Conservation (phyloP, 106 monocot species). For the Acanthochlamys bracteata region DNA sequence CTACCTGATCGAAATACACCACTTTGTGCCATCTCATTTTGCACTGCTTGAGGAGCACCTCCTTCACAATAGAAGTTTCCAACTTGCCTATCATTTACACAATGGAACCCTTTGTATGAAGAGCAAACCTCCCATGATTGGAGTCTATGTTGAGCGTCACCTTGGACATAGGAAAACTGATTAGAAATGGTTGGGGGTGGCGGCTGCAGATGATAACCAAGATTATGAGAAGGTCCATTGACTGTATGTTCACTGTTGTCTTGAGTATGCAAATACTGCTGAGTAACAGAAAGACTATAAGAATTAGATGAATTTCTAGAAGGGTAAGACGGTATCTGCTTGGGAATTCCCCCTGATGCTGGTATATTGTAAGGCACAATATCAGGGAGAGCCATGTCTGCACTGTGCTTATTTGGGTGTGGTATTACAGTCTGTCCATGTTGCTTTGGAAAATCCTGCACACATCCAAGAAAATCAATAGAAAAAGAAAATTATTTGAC, state of each 20-base stretch:
- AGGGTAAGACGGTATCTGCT: slow-evolving; percentile 26
- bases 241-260: slow-evolving; percentile 21
- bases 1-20: slow-evolving; percentile 31
- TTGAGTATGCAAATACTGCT: slow-evolving; percentile 20
- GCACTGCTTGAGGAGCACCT: slow-evolving; percentile 21
- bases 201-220: slow-evolving; percentile 52
- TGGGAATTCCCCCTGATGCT: slow-evolving; percentile 33
- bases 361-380: slow-evolving; percentile 23
- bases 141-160: slow-evolving; percentile 35
- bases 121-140: slow-evolving; percentile 31
- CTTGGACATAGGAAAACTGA: slow-evolving; percentile 66
- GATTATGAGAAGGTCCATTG: slow-evolving; percentile 21
- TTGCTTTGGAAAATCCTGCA: slow-evolving; percentile 45
- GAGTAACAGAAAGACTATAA: slow-evolving; percentile 19
- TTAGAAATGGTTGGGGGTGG: slow-evolving; percentile 58
- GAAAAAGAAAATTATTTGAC: neutral
- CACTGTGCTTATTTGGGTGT: slow-evolving; percentile 16
- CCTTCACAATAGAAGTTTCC: slow-evolving; percentile 27
- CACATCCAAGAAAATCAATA: neutral
- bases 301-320: slow-evolving; percentile 32
- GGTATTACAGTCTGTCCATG: slow-evolving; percentile 13
- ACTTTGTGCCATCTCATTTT: slow-evolving; percentile 36
- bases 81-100: slow-evolving; percentile 23
- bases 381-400: slow-evolving; percentile 14
- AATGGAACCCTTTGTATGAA: slow-evolving; percentile 28